These are phyloP conservation scores for Diaporthe aspalathi DNA, from an alignment of 2,329 filamentous ascomycete species.

Conservation along the genomic window DNA sequence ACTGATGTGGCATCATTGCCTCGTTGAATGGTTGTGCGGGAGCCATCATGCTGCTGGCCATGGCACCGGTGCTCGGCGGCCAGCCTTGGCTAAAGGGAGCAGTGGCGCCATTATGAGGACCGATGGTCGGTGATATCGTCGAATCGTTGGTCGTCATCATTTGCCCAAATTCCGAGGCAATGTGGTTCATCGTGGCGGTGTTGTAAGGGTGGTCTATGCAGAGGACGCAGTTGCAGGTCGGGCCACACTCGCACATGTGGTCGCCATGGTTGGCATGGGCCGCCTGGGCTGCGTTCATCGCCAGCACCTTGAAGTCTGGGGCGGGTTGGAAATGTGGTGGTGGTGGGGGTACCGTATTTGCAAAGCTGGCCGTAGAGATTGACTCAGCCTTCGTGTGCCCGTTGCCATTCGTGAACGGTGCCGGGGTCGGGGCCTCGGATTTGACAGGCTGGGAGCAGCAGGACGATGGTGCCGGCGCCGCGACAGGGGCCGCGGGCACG, in stretches of 20 bases:
- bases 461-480: slow-evolving; percentile 44
- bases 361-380: slow-evolving; percentile 41
- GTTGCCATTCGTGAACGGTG: slow-evolving; percentile 19
- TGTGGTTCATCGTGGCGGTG: slow-evolving; percentile 63
- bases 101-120: slow-evolving; percentile 39
- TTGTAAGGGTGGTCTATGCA: slow-evolving; percentile 77
- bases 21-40: slow-evolving; percentile 16
- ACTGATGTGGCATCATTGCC: slow-evolving; percentile 29
- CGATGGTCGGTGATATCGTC: slow-evolving; percentile 6
- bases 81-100: slow-evolving; percentile 31
- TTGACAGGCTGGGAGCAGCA: slow-evolving; percentile 57
- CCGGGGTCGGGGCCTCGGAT: slow-evolving; percentile 42
- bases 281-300: slow-evolving; percentile 46
- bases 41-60: slow-evolving; percentile 36
- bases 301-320: slow-evolving; percentile 52
- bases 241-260: slow-evolving; percentile 72
- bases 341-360: not conserved
- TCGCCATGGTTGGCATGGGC: slow-evolving; percentile 18
- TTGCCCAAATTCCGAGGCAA: slow-evolving; percentile 38
- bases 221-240: slow-evolving; percentile 74
- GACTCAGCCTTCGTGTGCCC: slow-evolving; percentile 42
- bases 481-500: not conserved
- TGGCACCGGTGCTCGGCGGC: slow-evolving; percentile 29
- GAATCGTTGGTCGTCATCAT: slow-evolving; percentile 44
- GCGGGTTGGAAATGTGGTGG: slow-evolving; percentile 51